These are phyloP conservation scores for Taphrina flavorubra DNA, from an alignment of 1,139 yeast species.

Conservation along the genomic window DNA sequence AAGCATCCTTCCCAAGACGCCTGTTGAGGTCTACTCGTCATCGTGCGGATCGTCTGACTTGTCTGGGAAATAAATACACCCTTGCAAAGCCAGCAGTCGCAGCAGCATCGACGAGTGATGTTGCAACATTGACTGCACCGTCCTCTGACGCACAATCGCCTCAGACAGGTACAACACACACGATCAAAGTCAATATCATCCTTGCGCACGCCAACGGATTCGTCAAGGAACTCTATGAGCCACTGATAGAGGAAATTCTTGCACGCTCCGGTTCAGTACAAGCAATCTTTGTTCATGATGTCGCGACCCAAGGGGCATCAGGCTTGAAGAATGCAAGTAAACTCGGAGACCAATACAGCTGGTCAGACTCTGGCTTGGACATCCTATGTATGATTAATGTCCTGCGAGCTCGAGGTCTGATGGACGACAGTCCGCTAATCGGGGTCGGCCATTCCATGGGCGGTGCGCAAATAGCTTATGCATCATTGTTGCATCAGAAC, in stretches of 20 bases:
- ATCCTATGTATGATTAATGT: slow-evolving; percentile 41
- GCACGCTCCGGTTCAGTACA: slow-evolving; percentile 18
- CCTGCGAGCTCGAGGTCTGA: slow-evolving; percentile 3
- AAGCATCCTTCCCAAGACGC: slow-evolving; percentile 29
- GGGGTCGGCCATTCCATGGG: slow-evolving; percentile 47
- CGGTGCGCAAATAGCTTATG: slow-evolving; percentile 43
- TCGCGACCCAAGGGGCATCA: slow-evolving; percentile 45
- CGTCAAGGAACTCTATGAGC: slow-evolving; percentile 46
- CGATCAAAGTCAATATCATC: slow-evolving; percentile 41
- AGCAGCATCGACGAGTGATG: slow-evolving; percentile 14
- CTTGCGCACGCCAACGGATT: slow-evolving; percentile 46
- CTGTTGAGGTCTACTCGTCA: slow-evolving; percentile 15
- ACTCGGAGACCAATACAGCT: slow-evolving; percentile 43
- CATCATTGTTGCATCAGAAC: slow-evolving; percentile 41
- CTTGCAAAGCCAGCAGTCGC: slow-evolving; percentile 2
- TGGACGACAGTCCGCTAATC: slow-evolving; percentile 42
- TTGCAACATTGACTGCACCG: background rate
- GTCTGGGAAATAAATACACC: slow-evolving; percentile 24
- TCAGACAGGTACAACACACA: background rate
- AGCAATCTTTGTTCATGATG: slow-evolving; percentile 43
- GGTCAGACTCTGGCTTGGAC: slow-evolving; percentile 44
- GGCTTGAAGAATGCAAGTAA: slow-evolving; percentile 43
- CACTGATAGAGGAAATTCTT: slow-evolving; percentile 40
- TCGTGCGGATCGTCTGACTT: slow-evolving; percentile 17
- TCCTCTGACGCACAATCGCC: background rate